A percentile compares a stretch with the other conserved stretches of the same genome.
Conservation (phyloP, 495 filamentous ascomycete genomes). For the Talaromyces wortmannii region DNA sequence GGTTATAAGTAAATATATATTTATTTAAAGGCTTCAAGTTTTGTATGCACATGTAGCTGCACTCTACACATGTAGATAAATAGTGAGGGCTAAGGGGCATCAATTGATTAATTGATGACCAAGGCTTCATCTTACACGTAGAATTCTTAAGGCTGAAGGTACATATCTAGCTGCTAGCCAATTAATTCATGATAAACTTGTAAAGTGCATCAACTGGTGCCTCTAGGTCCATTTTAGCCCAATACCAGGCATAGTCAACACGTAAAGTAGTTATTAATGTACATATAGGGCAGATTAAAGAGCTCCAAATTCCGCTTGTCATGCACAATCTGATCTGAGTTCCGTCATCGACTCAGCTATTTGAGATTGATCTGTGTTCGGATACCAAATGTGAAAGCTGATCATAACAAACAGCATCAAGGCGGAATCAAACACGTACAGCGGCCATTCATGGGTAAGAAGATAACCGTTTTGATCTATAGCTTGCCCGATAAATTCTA, state of each 20-base stretch:
- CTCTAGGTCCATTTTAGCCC: not conserved
- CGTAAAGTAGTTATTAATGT: not conserved
- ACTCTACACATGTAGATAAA: not conserved
- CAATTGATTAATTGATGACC: not conserved
- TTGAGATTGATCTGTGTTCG: not conserved
- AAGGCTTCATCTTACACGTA: too few species aligned
- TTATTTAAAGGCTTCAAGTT: too few species aligned
- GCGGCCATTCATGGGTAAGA: not conserved
- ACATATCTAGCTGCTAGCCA: not conserved
- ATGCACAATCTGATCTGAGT: not conserved
- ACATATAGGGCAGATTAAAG: not conserved
- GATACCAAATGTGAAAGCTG: not conserved
- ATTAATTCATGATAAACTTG: not conserved
- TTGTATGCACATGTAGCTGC: too few species aligned
- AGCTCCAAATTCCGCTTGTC: not conserved
- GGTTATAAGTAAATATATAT: too few species aligned
- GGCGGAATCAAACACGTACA: not conserved
- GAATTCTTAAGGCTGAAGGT: not conserved
- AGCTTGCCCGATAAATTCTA: not conserved
- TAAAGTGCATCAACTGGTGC: not conserved
- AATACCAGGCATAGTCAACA: not conserved
- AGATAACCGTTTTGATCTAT: slow-evolving; percentile 1
- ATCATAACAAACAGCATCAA: slow-evolving; percentile 1
- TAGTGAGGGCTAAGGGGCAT: not conserved
- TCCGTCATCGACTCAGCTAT: not conserved